Percentiles rank a stretch among this genome's conserved stretches.
phyloP scores from a whole-genome alignment of 176 grass and related monocot genomes.

The Triticum monococcum region DNA sequence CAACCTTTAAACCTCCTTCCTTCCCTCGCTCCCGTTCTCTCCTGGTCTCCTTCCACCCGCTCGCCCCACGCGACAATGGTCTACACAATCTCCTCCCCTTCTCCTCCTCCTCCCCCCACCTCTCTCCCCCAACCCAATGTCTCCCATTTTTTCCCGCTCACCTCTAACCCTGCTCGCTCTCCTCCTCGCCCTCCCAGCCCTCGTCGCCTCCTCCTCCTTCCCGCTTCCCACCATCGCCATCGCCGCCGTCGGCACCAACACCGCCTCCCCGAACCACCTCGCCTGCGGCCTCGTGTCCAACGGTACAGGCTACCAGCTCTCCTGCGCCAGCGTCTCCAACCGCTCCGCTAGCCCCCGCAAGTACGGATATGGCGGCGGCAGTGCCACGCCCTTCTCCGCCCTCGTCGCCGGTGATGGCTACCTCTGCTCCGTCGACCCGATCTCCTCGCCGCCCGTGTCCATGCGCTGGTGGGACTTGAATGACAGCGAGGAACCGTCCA shows the following conservation, averaged over 20 bases:
- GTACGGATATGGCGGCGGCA: conserved; percentile 41
- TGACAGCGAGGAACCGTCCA: background rate
- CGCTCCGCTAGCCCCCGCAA: background rate
- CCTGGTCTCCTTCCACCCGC: conserved; percentile 12
- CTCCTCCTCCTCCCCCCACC: conserved; percentile 13
- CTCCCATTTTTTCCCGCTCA: conserved; percentile 19
- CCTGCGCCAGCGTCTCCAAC: conserved; percentile 33
- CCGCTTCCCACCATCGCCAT: conserved; percentile 66
- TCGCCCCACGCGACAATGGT: conserved; percentile 43
- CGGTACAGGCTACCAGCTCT: conserved; percentile 16
- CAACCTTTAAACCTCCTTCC: conserved; percentile 52
- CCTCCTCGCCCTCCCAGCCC: conserved; percentile 24
- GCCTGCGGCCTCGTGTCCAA: conserved; percentile 44
- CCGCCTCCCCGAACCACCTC: conserved; percentile 36
- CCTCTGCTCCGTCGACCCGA: conserved; percentile 52
- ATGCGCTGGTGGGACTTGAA: conserved; percentile 84
- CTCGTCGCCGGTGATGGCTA: conserved; percentile 82
- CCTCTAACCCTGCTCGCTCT: conserved; percentile 11
- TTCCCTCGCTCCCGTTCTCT: background rate
- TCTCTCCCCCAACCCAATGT: conserved; percentile 51
- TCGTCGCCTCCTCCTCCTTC: conserved; percentile 36
- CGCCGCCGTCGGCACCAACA: conserved; percentile 37
- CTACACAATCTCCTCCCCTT: conserved; percentile 33
- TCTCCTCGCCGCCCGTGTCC: conserved; percentile 2
- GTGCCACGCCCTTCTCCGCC: conserved; percentile 39